Percentiles rank a stretch among this genome's conserved stretches.
Evolutionary conservation across 1,139 yeast genomes (phyloP).

Genomic region (Candida sp.): DNA sequence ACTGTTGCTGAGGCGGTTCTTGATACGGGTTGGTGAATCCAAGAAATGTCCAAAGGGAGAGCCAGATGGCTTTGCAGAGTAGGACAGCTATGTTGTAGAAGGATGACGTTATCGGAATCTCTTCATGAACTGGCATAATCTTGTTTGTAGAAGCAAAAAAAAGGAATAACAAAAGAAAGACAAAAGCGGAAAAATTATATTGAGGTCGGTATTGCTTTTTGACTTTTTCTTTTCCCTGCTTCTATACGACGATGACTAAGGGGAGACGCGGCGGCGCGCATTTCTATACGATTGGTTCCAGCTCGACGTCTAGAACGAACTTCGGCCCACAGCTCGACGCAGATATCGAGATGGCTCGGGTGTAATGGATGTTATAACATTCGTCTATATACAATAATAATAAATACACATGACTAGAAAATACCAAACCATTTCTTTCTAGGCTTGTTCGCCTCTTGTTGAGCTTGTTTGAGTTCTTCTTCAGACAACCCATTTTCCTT

Average conservation of each 20-base stretch:
- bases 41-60: conserved; percentile 7
- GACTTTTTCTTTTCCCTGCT: background rate
- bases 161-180: background rate
- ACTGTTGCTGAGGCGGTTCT: background rate
- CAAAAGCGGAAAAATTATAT: background rate
- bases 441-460: conserved; percentile 1
- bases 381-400: background rate
- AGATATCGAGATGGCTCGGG: no score
- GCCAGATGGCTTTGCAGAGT: conserved; percentile 7
- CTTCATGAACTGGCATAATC: conserved; percentile 15
- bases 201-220: background rate
- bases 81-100: conserved; percentile 11
- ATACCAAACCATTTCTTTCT: conserved; percentile 41
- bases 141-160: background rate
- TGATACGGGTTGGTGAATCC: conserved; percentile 4
- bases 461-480: background rate
- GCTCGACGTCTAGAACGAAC: no score
- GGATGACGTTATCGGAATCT: conserved; percentile 13
- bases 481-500: background rate
- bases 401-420: conserved; percentile 20
- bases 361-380: background rate
- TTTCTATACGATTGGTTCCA: no score
- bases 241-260: no score
- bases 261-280: no score
- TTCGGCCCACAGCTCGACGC: no score